Conservation (phyloP, 1,284 basidiomycete genomes). For the Apiotrichum gamsii region DNA sequence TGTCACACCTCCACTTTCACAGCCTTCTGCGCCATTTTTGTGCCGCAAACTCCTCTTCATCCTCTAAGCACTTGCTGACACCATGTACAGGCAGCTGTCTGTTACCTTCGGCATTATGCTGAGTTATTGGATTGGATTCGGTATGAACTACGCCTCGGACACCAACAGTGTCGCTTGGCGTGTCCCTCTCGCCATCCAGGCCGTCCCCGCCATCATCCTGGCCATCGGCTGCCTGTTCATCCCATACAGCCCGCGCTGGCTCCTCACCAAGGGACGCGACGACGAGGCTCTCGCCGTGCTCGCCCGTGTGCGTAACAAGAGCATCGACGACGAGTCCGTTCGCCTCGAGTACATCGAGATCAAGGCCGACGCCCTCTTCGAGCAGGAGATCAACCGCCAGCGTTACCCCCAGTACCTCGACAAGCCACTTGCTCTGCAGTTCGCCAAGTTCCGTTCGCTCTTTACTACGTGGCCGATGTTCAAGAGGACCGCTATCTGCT, state of each 20-base stretch:
- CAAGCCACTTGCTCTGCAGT: slow-evolving; percentile 10
- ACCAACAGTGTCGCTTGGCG: slow-evolving; percentile 62
- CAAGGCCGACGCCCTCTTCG: slow-evolving; percentile 62
- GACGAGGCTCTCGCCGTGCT: slow-evolving; percentile 62
- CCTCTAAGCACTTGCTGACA: no score
- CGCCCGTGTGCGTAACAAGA: slow-evolving; percentile 55
- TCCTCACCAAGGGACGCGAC: slow-evolving; percentile 58
- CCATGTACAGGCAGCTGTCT: no score
- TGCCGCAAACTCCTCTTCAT: no score
- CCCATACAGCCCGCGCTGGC: slow-evolving; percentile 56
- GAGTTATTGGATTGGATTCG: slow-evolving; percentile 70
- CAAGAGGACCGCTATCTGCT: slow-evolving; percentile 39
- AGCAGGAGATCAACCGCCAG: slow-evolving; percentile 13
- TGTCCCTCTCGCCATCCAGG: slow-evolving; percentile 66
- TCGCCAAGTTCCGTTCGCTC: slow-evolving; percentile 13
- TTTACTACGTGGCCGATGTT: slow-evolving; percentile 22
- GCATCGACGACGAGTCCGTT: slow-evolving; percentile 58
- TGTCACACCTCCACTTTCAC: no score
- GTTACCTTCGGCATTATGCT: slow-evolving; percentile 53
- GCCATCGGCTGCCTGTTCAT: slow-evolving; percentile 48
- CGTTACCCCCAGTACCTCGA: slow-evolving; percentile 14
- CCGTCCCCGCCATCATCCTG: slow-evolving; percentile 53
- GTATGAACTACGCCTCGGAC: slow-evolving; percentile 56
- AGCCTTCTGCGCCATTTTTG: no score
- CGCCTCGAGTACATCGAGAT: slow-evolving; percentile 74